Evolutionary conservation across 257 asterid species (phyloP).

Genomic region (Scutellaria galericulata): DNA sequence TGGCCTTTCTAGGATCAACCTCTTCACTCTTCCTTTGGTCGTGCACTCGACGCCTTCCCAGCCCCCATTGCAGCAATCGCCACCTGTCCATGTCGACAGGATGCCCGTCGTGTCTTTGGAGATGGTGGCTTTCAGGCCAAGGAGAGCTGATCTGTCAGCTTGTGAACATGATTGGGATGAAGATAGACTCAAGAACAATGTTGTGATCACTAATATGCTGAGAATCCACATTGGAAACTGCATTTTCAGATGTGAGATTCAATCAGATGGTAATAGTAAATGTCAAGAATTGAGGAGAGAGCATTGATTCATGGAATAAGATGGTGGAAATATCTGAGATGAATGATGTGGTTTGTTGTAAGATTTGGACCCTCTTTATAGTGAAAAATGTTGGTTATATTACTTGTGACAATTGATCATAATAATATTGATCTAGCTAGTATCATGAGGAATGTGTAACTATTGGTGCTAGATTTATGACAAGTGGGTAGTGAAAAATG

Average conservation of each 20-base stretch:
- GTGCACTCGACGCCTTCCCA: constrained; percentile 94
- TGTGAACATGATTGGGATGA: constrained; percentile 49
- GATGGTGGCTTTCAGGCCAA: constrained; percentile 71
- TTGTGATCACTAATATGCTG: constrained; percentile 41
- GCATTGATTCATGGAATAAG: too few relatives aligned
- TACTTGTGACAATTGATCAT: too few relatives aligned
- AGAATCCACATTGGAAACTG: constrained; percentile 46
- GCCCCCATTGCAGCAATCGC: constrained; percentile 84
- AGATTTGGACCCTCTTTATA: too few relatives aligned
- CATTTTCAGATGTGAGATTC: constrained; percentile 45
- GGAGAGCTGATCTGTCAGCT: constrained; percentile 74
- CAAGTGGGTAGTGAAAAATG: too few relatives aligned
- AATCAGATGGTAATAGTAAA: constrained; percentile 16
- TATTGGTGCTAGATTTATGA: too few relatives aligned
- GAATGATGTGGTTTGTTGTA: too few relatives aligned
- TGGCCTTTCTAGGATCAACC: constrained; percentile 67
- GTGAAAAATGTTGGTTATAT: too few relatives aligned
- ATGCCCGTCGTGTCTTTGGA: constrained; percentile 69
- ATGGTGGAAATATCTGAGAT: too few relatives aligned
- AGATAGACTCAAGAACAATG: constrained; percentile 18
- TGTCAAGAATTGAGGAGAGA: too few relatives aligned
- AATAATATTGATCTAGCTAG: too few relatives aligned
- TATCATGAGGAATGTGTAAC: too few relatives aligned
- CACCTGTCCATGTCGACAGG: constrained; percentile 70
- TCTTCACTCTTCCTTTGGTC: constrained; percentile 61